These are phyloP conservation scores for Pythium rhizo-oryzae DNA, from an alignment of 352 stramenopile genomes.

Conservation along the genomic window DNA sequence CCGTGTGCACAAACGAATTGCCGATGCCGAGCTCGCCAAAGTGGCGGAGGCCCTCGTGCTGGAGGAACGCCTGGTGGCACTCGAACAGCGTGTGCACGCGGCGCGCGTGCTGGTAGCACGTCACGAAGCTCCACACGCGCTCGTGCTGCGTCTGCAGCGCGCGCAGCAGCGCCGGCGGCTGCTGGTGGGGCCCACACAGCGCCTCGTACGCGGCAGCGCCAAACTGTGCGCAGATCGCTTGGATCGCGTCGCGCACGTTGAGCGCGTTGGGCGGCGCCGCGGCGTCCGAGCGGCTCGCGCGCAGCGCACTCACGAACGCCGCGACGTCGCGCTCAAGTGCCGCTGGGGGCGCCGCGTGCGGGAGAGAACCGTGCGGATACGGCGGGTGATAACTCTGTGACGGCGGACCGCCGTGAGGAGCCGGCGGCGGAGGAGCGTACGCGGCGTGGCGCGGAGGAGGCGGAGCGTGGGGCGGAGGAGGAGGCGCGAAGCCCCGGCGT, in stretches of 20 bases:
- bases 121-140: conserved; percentile 82
- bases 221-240: conserved; percentile 69
- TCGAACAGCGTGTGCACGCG: conserved; percentile 77
- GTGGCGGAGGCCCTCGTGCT: conserved; percentile 62
- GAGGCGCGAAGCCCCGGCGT: background rate
- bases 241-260: conserved; percentile 44
- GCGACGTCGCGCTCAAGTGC: conserved; percentile 49
- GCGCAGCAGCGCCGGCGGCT: conserved; percentile 51
- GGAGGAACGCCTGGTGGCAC: conserved; percentile 66
- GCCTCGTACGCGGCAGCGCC: conserved; percentile 58
- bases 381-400: conserved; percentile 2
- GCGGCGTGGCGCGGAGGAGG: conserved; percentile 6
- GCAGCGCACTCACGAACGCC: conserved; percentile 61
- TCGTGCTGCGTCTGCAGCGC: conserved; percentile 71
- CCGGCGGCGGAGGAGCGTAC: conserved; percentile 1
- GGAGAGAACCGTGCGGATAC: conserved; percentile 2
- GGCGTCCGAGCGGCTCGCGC: conserved; percentile 49
- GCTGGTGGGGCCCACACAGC: conserved; percentile 33
- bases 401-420: conserved; percentile 12
- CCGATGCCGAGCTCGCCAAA: conserved; percentile 75
- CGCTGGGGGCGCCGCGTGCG: conserved; percentile 4
- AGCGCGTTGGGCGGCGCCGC: conserved; percentile 60
- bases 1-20: conserved; percentile 79
- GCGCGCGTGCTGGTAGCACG: conserved; percentile 72
- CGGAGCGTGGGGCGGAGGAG: background rate